phyloP scores from a whole-genome alignment of 345 rosid genomes.

The Rhizophora mangle region DNA sequence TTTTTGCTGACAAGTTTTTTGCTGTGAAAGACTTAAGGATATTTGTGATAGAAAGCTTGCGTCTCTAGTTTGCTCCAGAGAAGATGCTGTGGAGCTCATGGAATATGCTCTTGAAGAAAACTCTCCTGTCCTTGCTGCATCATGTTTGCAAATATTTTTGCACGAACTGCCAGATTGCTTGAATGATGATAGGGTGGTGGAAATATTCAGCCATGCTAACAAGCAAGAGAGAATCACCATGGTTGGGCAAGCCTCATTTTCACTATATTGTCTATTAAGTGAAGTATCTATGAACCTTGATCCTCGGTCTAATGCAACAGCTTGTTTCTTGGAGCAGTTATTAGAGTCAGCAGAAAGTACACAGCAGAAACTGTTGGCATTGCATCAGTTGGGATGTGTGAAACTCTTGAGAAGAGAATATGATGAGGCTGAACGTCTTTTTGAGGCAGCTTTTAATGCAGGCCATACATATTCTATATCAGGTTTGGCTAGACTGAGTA shows the following conservation, averaged over 20 bases:
- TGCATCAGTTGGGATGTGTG: conserved; percentile 88
- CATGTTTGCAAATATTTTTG: conserved; percentile 81
- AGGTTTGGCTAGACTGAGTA: conserved; percentile 82
- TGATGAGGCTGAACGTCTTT: conserved; percentile 67
- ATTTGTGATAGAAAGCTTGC: conserved; percentile 84
- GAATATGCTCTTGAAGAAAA: conserved; percentile 82
- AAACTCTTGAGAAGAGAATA: conserved; percentile 80
- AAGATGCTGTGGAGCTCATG: conserved; percentile 84
- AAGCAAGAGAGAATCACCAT: conserved; percentile 58
- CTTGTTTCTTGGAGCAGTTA: conserved; percentile 57
- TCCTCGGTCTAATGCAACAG: conserved; percentile 63
- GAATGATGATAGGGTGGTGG: conserved; percentile 65
- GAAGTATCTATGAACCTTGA: conserved; percentile 83
- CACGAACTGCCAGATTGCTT: conserved; percentile 74
- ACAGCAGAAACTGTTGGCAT: conserved; percentile 69
- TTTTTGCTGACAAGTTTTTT: conserved; percentile 91
- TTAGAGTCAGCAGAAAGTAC: conserved; percentile 69
- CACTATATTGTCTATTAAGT: conserved; percentile 76
- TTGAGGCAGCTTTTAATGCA: conserved; percentile 58
- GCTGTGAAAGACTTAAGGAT: conserved; percentile 88
- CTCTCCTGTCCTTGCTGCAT: conserved; percentile 74
- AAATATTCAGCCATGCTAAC: conserved; percentile 51
- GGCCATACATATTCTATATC: conserved; percentile 78
- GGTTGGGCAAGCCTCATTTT: conserved; percentile 75
- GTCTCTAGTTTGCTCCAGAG: conserved; percentile 58